phyloP scores from a whole-genome alignment of 2,329 filamentous ascomycete species.

The Cryoendolithus antarcticus region DNA sequence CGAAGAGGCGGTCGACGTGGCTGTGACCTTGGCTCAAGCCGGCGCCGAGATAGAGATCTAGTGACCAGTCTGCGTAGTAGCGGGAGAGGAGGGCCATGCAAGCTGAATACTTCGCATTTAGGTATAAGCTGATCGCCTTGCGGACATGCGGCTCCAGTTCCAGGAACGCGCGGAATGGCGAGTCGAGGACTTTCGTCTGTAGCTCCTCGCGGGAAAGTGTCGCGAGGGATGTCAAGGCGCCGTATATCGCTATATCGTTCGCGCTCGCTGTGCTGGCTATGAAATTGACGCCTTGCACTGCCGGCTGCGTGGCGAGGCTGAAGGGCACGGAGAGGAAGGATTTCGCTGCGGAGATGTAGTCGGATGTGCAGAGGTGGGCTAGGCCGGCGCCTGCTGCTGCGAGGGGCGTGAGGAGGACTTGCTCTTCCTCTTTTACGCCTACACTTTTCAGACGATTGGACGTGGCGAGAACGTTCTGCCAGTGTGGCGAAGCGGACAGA shows the following conservation, averaged over 20 bases:
- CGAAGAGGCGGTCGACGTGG: constrained; percentile 60
- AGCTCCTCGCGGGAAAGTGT: constrained; percentile 73
- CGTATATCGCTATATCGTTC: constrained; percentile 88
- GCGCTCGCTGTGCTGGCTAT: constrained; percentile 63
- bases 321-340: constrained; percentile 56
- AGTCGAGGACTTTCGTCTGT: constrained; percentile 66
- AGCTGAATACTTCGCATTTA: constrained; percentile 74
- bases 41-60: constrained; percentile 63
- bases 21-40: constrained; percentile 3
- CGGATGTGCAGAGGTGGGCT: constrained; percentile 43
- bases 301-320: constrained; percentile 27
- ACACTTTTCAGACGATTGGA: constrained; percentile 35
- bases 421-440: constrained; percentile 43
- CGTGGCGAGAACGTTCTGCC: constrained; percentile 48
- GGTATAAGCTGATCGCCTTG: constrained; percentile 79
- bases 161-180: constrained; percentile 73
- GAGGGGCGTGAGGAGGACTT: constrained; percentile 49
- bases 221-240: constrained; percentile 77
- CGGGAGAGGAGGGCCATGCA: constrained; percentile 74
- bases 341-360: constrained; percentile 56
- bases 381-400: constrained; percentile 51
- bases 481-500: constrained; percentile 20
- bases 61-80: constrained; percentile 74
- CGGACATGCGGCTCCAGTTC: constrained; percentile 91
- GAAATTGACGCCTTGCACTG: constrained; percentile 37